Evolutionary conservation across 371 early-diverging fungal genomes (phyloP).

Genomic region (Amoeboaphelidium protococcarum): DNA sequence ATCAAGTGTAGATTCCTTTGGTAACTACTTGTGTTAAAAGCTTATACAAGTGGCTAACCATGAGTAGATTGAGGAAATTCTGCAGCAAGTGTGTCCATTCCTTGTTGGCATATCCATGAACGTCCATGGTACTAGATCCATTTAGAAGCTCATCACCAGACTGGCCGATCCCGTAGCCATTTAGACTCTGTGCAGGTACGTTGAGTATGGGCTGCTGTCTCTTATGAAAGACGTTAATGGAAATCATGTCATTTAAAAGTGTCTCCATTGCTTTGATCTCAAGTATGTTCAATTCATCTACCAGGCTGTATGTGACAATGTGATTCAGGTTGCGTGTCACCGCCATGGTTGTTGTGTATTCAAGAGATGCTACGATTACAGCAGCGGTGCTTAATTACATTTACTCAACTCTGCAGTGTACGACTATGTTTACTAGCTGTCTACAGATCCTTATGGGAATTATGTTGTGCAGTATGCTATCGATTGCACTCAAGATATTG

Average conservation of each 20-base stretch:
- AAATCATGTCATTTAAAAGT: conserved; percentile 95
- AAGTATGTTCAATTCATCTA: conserved; percentile 61
- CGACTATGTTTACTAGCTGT: conserved; percentile 40
- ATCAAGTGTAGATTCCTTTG: conserved; percentile 43
- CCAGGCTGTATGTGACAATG: conserved; percentile 56
- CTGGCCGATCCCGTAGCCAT: conserved; percentile 29
- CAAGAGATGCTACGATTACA: conserved; percentile 82
- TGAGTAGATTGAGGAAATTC: conserved; percentile 35
- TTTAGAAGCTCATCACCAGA: conserved; percentile 81
- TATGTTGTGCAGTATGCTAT: conserved; percentile 92
- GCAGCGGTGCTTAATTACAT: conserved; percentile 31
- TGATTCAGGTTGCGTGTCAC: conserved; percentile 68
- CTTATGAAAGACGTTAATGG: conserved; percentile 88
- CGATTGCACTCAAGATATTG: conserved; percentile 37
- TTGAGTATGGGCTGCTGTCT: conserved; percentile 41
- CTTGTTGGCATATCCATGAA: conserved; percentile 55
- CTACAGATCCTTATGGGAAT: conserved; percentile 87
- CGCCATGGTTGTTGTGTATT: conserved; percentile 93
- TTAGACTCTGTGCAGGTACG: conserved; percentile 34
- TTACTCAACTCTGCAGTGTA: conserved; percentile 51
- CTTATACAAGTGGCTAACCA: conserved; percentile 48
- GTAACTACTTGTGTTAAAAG: conserved; percentile 74
- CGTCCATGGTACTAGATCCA: conserved; percentile 90
- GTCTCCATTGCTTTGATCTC: conserved; percentile 39
- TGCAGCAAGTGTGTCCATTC: conserved; percentile 36